Evolutionary conservation across 2,329 filamentous ascomycete species (phyloP), one percentile per base, ranked within the genome.

Genomic region (Fusarium fracticaudum): DNA sequence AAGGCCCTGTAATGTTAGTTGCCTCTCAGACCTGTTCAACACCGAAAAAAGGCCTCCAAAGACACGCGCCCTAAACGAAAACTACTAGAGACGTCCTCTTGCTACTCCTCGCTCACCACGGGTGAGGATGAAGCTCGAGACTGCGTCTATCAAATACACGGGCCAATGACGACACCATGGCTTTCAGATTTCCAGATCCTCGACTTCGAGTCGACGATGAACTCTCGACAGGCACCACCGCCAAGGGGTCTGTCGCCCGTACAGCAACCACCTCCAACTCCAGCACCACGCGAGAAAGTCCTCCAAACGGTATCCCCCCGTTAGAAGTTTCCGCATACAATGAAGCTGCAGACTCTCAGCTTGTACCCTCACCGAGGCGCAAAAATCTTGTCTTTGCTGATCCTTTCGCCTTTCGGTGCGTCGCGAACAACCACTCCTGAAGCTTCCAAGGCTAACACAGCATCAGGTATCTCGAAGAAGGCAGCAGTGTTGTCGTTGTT

Each of bases 391-490:
- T 89, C n/a, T 86, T 90, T 70, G 87, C 89, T 6, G 89, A 91
- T 74, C 88, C 89, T 24, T 84, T 90, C 57, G 87, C 89, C 14
- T 87, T 90, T 72, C 85, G 85, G 87, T 89, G 79, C 58, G 84
- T 61, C 29, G n/a, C 37, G 35, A 58, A 37, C 47, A 26, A 60
- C n/a, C 37, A 26, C 10, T 33, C 44, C 44, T 50, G 14, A 37
- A 43, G 18, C 8, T n/a, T 22, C 63, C 26, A 48, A n/a, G 66
- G 38, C 67, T 77, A 62, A 76, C 47, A 22, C 17, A 26, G 4
- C 33, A 20, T 57, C 73, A 91, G 89, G 71, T 97, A 96, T 79
- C 90, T 99, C 29, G 93, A 97, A 84, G 93, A 97, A 80, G 96
- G 98, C 74, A 86, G 91, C 3, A 90, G 89, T 10, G 95, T 94